Percentiles rank a stretch among this genome's conserved stretches.
These are phyloP conservation scores for Phytopythium cucurbitacearum DNA, from an alignment of 352 stramenopile species.

Conservation along the genomic window DNA sequence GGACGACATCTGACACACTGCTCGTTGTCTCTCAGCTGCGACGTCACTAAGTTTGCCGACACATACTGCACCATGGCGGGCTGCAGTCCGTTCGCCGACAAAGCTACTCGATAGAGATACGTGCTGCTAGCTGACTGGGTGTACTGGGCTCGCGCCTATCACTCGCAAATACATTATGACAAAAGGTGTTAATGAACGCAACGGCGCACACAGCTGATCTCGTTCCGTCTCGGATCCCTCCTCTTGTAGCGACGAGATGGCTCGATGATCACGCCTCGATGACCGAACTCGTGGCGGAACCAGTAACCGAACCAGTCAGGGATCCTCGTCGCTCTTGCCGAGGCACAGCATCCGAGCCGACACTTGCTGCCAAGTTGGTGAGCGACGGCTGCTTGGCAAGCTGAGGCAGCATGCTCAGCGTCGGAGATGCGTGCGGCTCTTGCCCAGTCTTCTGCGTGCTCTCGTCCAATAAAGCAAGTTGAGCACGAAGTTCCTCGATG, in stretches of 20 bases:
- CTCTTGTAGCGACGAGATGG: no score
- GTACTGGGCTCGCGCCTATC: not conserved
- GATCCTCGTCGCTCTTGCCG: slow-evolving; percentile 49
- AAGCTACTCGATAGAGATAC: slow-evolving; percentile 56
- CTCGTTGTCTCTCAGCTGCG: slow-evolving; percentile 36
- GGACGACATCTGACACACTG: not conserved
- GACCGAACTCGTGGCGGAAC: not conserved
- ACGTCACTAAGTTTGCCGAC: slow-evolving; percentile 82
- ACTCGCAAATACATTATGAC: slow-evolving; percentile 12
- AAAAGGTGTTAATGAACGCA: not conserved
- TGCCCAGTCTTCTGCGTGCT: slow-evolving; percentile 42
- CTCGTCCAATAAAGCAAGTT: slow-evolving; percentile 65
- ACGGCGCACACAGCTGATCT: no score
- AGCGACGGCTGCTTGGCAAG: slow-evolving; percentile 49
- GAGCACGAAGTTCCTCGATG: slow-evolving; percentile 78
- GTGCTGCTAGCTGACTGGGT: no score
- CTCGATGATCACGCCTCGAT: no score
- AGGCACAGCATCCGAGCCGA: slow-evolving; percentile 17
- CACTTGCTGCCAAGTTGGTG: slow-evolving; percentile 19
- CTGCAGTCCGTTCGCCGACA: slow-evolving; percentile 83
- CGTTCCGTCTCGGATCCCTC: not conserved
- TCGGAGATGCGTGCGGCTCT: slow-evolving; percentile 68
- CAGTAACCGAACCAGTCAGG: slow-evolving; percentile 16
- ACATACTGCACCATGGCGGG: slow-evolving; percentile 83
- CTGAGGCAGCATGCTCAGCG: slow-evolving; percentile 68